Base-by-base conservation (phyloP, 495 filamentous ascomycete genomes). In the Hapsidospora chrysogenum region DNA sequence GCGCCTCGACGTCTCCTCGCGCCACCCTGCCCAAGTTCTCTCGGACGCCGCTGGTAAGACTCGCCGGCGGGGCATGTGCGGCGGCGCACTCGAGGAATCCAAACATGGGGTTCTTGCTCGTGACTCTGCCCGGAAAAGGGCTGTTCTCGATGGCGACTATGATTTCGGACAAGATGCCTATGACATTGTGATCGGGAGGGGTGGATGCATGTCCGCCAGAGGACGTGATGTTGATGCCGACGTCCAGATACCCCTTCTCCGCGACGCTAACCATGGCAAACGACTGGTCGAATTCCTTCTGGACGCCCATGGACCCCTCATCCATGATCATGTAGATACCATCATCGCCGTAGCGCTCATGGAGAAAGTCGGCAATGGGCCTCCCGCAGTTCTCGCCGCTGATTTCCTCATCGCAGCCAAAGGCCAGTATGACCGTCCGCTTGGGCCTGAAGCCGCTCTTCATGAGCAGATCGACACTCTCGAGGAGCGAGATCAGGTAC, bases 371-470 rank as follows among this genome's bases (percentile, higher is more conserved):
- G 0, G 74, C 57, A 11, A 85, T 65, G 0, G 55, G 31, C 1
- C 56, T 55, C 0, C 77, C 79, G 8, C 79, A 78, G 3, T 70
- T 54, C 16, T 47, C 56, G 3, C 78, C 78, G 16, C 63, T 65
- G 16, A 70, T 70, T 43, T 82, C 79, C 47, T 85, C 77, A 41
- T 85, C 79, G 36, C 76, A 83, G 0, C 78, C 78, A 43, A 81
- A 82, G 2, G 67, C 67, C 0, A 82, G 52, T n/a, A 83, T 35
- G 2, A 82, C 46, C 0, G 74, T 77, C 31, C 79, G 63, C 33
- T 62, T 59, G 0, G 78, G 78, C 3, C 52, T 40, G 51, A 69
- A 85, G 26, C 60, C 50, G 21, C 71, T 68, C 9, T 60, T 51
- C 9, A 81, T 54, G 1, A 83, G 59, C 13, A 72, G 66, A 49